Percentiles rank a stretch among this genome's conserved stretches.
phyloP scores from a whole-genome alignment of 148 eudicot species.

The Rhododendron simsii region DNA sequence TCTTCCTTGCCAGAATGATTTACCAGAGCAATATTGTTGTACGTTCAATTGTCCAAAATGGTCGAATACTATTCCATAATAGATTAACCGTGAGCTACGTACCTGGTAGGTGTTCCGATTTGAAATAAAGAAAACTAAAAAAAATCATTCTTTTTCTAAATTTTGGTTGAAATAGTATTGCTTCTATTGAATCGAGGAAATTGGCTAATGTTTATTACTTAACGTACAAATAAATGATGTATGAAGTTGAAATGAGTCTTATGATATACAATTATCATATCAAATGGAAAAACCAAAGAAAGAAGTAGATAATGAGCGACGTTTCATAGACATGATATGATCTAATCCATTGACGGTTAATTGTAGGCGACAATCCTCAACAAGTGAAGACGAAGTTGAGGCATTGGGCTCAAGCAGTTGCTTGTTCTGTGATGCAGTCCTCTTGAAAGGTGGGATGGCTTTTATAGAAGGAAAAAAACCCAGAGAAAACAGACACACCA shows the following conservation, averaged over 20 bases:
- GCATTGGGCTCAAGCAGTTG: constrained; percentile 87
- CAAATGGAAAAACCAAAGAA: not conserved
- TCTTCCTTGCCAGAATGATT: too few relatives aligned
- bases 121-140: not conserved
- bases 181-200: too few relatives aligned
- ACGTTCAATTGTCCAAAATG: not conserved
- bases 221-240: not conserved
- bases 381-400: constrained; percentile 73
- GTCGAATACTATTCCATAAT: not conserved
- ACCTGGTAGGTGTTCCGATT: not conserved
- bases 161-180: not conserved
- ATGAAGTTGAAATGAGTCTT: not conserved
- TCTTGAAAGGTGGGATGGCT: constrained; percentile 17
- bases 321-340: not conserved
- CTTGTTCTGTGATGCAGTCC: constrained; percentile 72
- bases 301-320: too few relatives aligned
- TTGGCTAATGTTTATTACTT: not conserved
- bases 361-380: constrained; percentile 65
- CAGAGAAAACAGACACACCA: not conserved
- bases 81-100: not conserved
- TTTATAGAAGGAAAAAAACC: not conserved
- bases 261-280: not conserved
- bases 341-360: not conserved
- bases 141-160: not conserved
- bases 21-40: not conserved